Evolutionary conservation across 2,329 filamentous ascomycete species (phyloP).

Genomic region (Pleurostoma richardsiae): DNA sequence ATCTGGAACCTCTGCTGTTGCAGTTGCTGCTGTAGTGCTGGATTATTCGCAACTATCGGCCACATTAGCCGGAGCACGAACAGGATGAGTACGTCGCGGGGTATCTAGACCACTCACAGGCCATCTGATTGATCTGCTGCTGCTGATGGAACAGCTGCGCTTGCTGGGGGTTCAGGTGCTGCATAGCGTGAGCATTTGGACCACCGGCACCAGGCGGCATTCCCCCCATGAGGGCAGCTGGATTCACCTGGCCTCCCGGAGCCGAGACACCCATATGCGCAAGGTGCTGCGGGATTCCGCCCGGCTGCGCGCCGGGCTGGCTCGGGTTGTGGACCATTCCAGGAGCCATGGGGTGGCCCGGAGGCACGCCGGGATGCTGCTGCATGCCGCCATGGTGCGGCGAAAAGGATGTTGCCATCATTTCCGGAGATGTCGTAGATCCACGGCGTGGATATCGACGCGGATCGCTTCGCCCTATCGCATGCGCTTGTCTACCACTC

Average conservation of each 20-base stretch:
- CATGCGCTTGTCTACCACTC: slow-evolving; percentile 29
- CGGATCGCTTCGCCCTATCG: slow-evolving; percentile 35
- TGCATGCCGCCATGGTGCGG: slow-evolving; percentile 69
- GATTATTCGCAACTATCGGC: slow-evolving; percentile 21
- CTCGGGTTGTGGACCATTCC: slow-evolving; percentile 64
- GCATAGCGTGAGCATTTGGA: slow-evolving; percentile 64
- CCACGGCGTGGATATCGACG: slow-evolving; percentile 58
- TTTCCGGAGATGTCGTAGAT: slow-evolving; percentile 46
- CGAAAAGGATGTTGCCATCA: slow-evolving; percentile 60
- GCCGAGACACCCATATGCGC: slow-evolving; percentile 67
- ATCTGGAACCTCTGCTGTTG: slow-evolving; percentile 50
- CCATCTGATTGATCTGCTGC: slow-evolving; percentile 37
- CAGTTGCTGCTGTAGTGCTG: slow-evolving; percentile 31
- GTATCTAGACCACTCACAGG: slow-evolving; percentile 18
- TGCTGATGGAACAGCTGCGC: slow-evolving; percentile 54
- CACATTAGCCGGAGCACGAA: neutral
- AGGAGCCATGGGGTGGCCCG: slow-evolving; percentile 58
- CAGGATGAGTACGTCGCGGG: neutral
- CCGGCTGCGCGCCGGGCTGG: slow-evolving; percentile 63
- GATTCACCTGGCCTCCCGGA: slow-evolving; percentile 67
- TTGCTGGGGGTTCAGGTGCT: slow-evolving; percentile 63
- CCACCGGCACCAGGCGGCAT: slow-evolving; percentile 62
- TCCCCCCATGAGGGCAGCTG: slow-evolving; percentile 67
- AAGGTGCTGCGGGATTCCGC: slow-evolving; percentile 62
- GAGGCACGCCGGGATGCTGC: slow-evolving; percentile 62